Conservation (phyloP, 345 rosid genomes). For the Carallia brachiata region DNA sequence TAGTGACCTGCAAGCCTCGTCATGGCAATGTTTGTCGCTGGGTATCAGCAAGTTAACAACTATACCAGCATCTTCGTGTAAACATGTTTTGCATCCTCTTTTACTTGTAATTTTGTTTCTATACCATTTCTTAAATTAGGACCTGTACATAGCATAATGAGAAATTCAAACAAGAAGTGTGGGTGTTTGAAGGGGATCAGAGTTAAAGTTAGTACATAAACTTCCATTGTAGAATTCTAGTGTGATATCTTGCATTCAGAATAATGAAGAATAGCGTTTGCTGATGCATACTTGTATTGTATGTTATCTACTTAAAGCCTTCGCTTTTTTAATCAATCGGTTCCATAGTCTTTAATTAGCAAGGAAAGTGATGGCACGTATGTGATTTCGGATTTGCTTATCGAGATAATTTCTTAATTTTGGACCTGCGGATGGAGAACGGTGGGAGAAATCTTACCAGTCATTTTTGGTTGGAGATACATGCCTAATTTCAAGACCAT, state of each 20-base stretch:
- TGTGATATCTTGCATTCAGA: slow-evolving; percentile 5
- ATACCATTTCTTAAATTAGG: slow-evolving; percentile 3
- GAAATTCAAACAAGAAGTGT: slow-evolving; percentile 12
- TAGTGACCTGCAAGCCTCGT: background rate
- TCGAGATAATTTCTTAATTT: too few relatives aligned
- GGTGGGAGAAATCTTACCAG: too few relatives aligned
- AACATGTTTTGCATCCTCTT: slow-evolving; percentile 15
- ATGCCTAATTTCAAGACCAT: too few relatives aligned
- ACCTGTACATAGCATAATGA: slow-evolving; percentile 13
- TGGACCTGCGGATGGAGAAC: too few relatives aligned
- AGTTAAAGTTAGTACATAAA: background rate
- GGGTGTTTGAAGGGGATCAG: slow-evolving; percentile 15
- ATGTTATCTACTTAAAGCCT: too few relatives aligned
- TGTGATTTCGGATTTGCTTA: too few relatives aligned
- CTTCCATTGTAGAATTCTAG: background rate
- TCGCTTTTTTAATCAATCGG: too few relatives aligned
- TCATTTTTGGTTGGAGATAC: too few relatives aligned
- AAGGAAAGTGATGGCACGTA: too few relatives aligned
- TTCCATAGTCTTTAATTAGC: too few relatives aligned
- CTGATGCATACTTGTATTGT: background rate
- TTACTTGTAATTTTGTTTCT: slow-evolving; percentile 1
- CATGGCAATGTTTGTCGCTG: slow-evolving; percentile 3
- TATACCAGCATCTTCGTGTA: slow-evolving; percentile 12
- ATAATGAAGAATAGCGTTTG: background rate
- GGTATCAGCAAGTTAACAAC: background rate